Base-by-base conservation (phyloP, 129 eudicot genomes). In the Flaveria ramosissima region DNA sequence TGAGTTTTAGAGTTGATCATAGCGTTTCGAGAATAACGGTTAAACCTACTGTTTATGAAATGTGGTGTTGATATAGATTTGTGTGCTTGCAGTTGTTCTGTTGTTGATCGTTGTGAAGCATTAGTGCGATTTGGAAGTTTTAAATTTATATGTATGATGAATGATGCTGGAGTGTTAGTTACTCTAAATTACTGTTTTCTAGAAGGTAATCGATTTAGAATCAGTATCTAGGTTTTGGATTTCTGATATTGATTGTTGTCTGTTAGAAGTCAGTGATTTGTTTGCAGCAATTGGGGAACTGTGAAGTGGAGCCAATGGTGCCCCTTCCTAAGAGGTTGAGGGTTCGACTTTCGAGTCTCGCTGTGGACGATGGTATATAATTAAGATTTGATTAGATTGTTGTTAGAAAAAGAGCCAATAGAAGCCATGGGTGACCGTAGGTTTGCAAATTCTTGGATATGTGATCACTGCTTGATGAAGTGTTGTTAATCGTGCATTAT, bases 1-100 rank as follows among this genome's bases (percentile, higher is more conserved):
- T 75, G 67, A 75, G 5, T 42, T 60, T 74, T 74, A n/a, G 50
- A 57, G 20, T 19, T 17, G 69, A 30, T 73, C 69, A 36, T 9
- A 32, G 15, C 7, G 14, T 59, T 59, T 56, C 43, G 77, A 17
- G 12, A 15, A 14, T 24, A 15, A 59, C 55, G n/a, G 41, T 36
- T 36, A 3, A 36, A 36, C 41, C 39, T 32, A 32, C 6, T 4
- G 6, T 30, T 30, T 30, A 30, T 30, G 36, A 30, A 30, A 30
- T 30, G 6, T 5, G 7, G 7, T 4, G 0, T 36, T 36, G 41
- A 36, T 36, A 6, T 36, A 6, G 41, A 36, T 36, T 36, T 30
- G 36, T 30, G 36, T 6, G 36, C 36, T 30, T 4, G 36, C 36
- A 30, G 36, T 30, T 30, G 36, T 30, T 30, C 36, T 30, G 36